Conservation (phyloP, 2,329 filamentous ascomycete species). For the Colletotrichum euphorbiae region DNA sequence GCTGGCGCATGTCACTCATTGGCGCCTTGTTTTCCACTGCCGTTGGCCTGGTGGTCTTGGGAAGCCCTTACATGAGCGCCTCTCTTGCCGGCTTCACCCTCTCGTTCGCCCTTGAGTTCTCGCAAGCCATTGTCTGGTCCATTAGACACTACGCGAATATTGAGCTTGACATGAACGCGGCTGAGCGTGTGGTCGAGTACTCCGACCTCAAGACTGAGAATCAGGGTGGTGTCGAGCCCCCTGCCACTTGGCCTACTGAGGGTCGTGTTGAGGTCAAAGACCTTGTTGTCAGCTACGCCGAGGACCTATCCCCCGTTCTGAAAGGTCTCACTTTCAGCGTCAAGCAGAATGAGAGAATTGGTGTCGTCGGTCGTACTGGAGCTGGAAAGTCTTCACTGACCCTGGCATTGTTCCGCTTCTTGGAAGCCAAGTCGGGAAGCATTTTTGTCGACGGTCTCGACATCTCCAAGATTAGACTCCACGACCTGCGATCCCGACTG, state of each 20-base stretch:
- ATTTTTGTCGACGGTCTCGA: constrained; percentile 80
- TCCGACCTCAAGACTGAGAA: constrained; percentile 75
- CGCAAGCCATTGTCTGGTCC: constrained; percentile 71
- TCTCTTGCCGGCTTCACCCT: constrained; percentile 81
- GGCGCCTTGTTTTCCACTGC: constrained; percentile 76
- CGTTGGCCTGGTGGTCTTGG: constrained; percentile 73
- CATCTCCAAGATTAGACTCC: constrained; percentile 77
- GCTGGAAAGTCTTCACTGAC: constrained; percentile 83
- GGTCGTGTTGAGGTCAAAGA: constrained; percentile 80
- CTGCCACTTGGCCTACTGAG: constrained; percentile 80
- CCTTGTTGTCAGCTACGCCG: constrained; percentile 78
- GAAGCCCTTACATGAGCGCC: constrained; percentile 71
- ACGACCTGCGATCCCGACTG: constrained; percentile 77
- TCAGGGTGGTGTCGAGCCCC: constrained; percentile 69
- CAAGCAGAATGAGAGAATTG: constrained; percentile 75
- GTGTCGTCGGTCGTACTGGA: constrained; percentile 82
- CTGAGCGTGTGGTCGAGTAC: constrained; percentile 82
- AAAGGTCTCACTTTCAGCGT: constrained; percentile 76
- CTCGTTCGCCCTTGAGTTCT: constrained; percentile 78
- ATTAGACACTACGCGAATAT: constrained; percentile 76
- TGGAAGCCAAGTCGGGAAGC: constrained; percentile 74
- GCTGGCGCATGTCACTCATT: constrained; percentile 76
- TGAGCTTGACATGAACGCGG: constrained; percentile 83
- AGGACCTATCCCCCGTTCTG: constrained; percentile 76
- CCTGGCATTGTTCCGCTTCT: constrained; percentile 80